Conservation (phyloP, 371 early-diverging fungal species). For the Lichtheimia corymbifera region DNA sequence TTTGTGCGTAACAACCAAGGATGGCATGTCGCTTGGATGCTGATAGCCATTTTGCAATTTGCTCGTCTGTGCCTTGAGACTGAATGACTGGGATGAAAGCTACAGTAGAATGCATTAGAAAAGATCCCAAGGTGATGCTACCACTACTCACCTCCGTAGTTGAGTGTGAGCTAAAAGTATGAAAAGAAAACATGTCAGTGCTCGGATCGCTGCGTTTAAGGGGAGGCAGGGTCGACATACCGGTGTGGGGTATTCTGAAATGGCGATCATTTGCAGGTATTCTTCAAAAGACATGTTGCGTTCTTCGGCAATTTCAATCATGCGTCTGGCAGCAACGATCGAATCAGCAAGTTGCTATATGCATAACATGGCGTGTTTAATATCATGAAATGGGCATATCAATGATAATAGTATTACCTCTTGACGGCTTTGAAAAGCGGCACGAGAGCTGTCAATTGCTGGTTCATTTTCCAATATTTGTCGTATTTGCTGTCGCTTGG, state of each 20-base stretch:
- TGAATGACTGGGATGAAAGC: slow-evolving; percentile 77
- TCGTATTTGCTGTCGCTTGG: slow-evolving; percentile 32
- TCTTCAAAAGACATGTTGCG: slow-evolving; percentile 34
- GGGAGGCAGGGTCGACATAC: slow-evolving; percentile 28
- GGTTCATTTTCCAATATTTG: slow-evolving; percentile 48
- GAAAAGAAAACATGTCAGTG: neutral
- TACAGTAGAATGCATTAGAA: slow-evolving; percentile 9
- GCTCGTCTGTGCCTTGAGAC: slow-evolving; percentile 72
- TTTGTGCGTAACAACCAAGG: slow-evolving; percentile 87
- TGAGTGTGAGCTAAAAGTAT: slow-evolving; percentile 40
- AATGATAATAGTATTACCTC: slow-evolving; percentile 28
- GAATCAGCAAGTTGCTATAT: slow-evolving; percentile 36
- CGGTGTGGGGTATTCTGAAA: slow-evolving; percentile 43
- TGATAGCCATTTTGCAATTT: slow-evolving; percentile 65
- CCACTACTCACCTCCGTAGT: slow-evolving; percentile 39
- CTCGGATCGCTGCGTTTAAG: neutral
- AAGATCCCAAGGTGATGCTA: neutral
- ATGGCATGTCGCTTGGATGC: slow-evolving; percentile 73
- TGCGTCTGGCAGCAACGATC: slow-evolving; percentile 27
- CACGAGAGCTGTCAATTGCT: slow-evolving; percentile 31
- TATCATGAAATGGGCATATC: neutral
- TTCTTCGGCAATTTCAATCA: slow-evolving; percentile 44
- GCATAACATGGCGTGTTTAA: neutral
- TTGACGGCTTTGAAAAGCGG: slow-evolving; percentile 37
- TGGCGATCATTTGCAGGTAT: slow-evolving; percentile 22